These are phyloP conservation scores for Dothidotthia symphoricarpi DNA, from an alignment of 2,329 filamentous ascomycete species.

Conservation along the genomic window DNA sequence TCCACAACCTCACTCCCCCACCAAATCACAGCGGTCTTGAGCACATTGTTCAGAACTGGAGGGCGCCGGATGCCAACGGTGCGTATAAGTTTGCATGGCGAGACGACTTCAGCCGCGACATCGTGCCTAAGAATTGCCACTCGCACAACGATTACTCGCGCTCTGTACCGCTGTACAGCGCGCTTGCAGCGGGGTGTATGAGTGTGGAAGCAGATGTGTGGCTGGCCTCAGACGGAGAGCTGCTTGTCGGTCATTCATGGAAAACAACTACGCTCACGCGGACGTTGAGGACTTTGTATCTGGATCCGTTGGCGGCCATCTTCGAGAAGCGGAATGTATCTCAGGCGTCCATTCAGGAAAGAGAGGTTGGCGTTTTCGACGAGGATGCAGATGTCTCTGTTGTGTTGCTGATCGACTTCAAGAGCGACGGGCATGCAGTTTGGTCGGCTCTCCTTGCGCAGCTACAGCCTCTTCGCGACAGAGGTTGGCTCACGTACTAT, in stretches of 20 bases:
- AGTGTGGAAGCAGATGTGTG: constrained; percentile 38
- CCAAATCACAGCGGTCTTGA: constrained; percentile 22
- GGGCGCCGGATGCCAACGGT: constrained; percentile 22
- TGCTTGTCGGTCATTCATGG: constrained; percentile 32
- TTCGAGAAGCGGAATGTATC: constrained; percentile 34
- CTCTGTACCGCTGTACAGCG: constrained; percentile 41
- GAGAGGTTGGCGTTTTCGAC: constrained; percentile 53
- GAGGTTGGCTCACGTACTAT: constrained; percentile 53
- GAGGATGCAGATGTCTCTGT: constrained; percentile 45
- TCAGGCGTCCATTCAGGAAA: constrained; percentile 12
- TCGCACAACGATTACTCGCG: constrained; percentile 50
- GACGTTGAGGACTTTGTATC: constrained; percentile 30
- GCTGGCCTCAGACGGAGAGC: constrained; percentile 22
- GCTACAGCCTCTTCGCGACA: constrained; percentile 58
- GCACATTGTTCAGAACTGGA: constrained; percentile 25
- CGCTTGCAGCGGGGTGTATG: constrained; percentile 41
- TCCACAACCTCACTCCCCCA: constrained; percentile 23
- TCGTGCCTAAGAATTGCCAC: constrained; percentile 40
- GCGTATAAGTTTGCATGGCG: constrained; percentile 30
- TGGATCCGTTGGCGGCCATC: constrained; percentile 44
- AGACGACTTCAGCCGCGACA: constrained; percentile 41
- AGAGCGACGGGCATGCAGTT: constrained; percentile 55
- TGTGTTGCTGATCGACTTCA: constrained; percentile 68
- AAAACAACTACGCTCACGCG: constrained; percentile 15
- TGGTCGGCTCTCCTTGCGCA: constrained; percentile 56